A percentile compares a stretch with the other conserved stretches of the same genome.
phyloP scores from a whole-genome alignment of 805 yeast species.

The Tetrapisispora iriomotensis region DNA sequence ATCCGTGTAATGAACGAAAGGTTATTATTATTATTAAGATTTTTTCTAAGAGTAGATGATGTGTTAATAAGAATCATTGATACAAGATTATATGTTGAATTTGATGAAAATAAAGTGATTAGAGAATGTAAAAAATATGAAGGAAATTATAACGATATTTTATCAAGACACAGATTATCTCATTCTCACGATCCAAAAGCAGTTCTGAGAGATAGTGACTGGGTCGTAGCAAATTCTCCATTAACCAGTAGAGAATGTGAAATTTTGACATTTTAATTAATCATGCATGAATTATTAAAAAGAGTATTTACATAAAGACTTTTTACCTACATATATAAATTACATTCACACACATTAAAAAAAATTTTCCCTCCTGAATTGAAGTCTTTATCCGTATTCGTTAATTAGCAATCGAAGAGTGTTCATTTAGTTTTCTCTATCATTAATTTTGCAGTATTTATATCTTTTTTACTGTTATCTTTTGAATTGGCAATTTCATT shows the following conservation, averaged over 20 bases:
- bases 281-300: neutral
- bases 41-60: slow-evolving; percentile 82
- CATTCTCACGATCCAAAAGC: slow-evolving; percentile 61
- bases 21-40: slow-evolving; percentile 59
- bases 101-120: slow-evolving; percentile 43
- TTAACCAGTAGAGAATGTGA: slow-evolving; percentile 33
- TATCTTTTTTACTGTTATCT: slow-evolving; percentile 25
- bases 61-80: slow-evolving; percentile 79
- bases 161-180: slow-evolving; percentile 34
- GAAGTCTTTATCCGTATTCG: too few relatives aligned
- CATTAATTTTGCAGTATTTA: slow-evolving; percentile 31
- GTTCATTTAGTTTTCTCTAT: slow-evolving; percentile 10
- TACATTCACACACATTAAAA: too few relatives aligned
- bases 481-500: slow-evolving; percentile 27
- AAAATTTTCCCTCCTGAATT: too few relatives aligned
- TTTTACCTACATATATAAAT: too few relatives aligned
- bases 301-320: neutral
- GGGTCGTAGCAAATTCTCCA: slow-evolving; percentile 65
- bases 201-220: slow-evolving; percentile 68
- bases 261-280: slow-evolving; percentile 11
- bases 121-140: slow-evolving; percentile 73
- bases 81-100: slow-evolving; percentile 72
- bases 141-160: slow-evolving; percentile 40
- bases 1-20: slow-evolving; percentile 84
- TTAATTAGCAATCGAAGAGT: too few relatives aligned